Evolutionary conservation across 1,139 yeast species (phyloP).

Genomic region (Blastobotrys apis): DNA sequence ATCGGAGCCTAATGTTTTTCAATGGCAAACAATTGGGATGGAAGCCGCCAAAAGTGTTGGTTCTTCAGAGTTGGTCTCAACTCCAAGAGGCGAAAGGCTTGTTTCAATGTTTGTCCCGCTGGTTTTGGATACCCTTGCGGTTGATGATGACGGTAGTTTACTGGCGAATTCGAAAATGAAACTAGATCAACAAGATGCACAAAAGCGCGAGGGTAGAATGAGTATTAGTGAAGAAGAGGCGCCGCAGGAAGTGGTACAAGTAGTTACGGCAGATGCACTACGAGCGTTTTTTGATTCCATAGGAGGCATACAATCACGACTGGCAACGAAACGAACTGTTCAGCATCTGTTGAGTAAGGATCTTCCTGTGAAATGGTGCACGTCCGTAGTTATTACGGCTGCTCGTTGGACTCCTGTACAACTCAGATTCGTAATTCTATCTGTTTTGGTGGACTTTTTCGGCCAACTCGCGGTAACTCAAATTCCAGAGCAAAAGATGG

Average conservation of each 20-base stretch:
- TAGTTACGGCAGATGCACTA: constrained; percentile 31
- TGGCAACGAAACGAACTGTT: constrained; percentile 36
- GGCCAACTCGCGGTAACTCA: constrained; percentile 29
- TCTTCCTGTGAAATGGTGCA: constrained; percentile 46
- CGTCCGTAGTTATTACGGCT: constrained; percentile 56
- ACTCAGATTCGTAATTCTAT: constrained; percentile 65
- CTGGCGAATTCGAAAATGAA: constrained; percentile 12
- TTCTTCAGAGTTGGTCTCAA: constrained; percentile 42
- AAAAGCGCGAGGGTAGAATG: constrained; percentile 9
- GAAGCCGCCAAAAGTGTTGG: constrained; percentile 45
- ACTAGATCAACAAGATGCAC: constrained; percentile 11
- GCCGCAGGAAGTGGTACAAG: constrained; percentile 16
- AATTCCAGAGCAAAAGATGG: constrained; percentile 43
- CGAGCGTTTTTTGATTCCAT: constrained; percentile 40
- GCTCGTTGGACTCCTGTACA: constrained; percentile 84
- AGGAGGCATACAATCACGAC: constrained; percentile 35
- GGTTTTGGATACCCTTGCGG: constrained; percentile 32
- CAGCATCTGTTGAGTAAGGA: constrained; percentile 29
- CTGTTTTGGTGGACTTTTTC: constrained; percentile 39
- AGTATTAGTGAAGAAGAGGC: constrained; percentile 6
- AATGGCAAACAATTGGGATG: constrained; percentile 49
- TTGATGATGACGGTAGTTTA: constrained; percentile 16
- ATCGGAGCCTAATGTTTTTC: constrained; percentile 39
- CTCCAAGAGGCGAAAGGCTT: constrained; percentile 40
- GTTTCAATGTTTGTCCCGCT: constrained; percentile 43